Conservation (phyloP, 176 grass and related monocot species). For the Stipa capillata region DNA sequence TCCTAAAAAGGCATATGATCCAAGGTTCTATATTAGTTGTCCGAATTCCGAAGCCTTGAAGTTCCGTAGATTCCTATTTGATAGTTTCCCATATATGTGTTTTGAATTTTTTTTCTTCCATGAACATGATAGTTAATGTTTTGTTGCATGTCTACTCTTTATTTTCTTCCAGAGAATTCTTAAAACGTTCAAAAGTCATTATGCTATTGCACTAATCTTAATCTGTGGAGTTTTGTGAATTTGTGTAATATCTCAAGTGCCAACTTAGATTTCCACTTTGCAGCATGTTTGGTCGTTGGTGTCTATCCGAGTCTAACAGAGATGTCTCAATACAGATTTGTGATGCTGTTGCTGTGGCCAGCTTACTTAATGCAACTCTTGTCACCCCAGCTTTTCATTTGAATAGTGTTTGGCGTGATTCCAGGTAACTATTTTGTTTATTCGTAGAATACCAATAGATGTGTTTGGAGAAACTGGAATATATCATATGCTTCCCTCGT, state of each 20-base stretch:
- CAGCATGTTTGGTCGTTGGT: not conserved
- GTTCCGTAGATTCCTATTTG: not conserved
- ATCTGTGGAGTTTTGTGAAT: not conserved
- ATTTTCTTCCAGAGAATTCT: not conserved
- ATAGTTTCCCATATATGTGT: not conserved
- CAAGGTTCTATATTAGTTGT: not conserved
- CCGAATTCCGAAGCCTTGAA: not conserved
- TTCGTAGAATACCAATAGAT: not conserved
- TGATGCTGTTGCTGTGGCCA: constrained; percentile 82
- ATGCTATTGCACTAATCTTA: not conserved
- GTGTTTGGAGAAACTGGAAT: not conserved
- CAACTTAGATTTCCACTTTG: not conserved
- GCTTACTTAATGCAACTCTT: constrained; percentile 92
- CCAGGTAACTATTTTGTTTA: constrained; percentile 51
- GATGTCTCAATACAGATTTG: constrained; percentile 67
- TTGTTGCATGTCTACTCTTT: not conserved
- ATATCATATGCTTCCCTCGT: not conserved
- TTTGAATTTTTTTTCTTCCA: not conserved
- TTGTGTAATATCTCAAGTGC: not conserved
- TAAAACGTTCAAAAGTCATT: not conserved
- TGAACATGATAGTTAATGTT: not conserved
- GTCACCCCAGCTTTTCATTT: constrained; percentile 83
- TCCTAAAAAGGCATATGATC: not conserved
- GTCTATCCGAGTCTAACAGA: constrained; percentile 4
- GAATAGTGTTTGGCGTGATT: constrained; percentile 96